Evolutionary conservation across 2,329 filamentous ascomycete species (phyloP), one percentile per base, ranked within the genome.

Genomic region (Pyrenochaeta sp.): DNA sequence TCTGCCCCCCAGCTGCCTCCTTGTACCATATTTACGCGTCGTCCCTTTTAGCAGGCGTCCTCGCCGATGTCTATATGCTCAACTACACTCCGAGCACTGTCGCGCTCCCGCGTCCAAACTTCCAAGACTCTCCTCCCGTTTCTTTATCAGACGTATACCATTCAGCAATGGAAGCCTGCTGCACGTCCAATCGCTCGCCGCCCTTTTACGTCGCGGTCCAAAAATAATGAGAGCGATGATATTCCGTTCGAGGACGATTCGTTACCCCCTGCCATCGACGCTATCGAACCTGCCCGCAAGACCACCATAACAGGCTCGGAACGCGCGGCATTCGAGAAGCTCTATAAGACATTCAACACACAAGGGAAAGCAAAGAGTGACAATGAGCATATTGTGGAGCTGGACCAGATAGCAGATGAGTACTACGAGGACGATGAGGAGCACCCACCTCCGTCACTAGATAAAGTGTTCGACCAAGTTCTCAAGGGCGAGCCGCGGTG

Each of bases 101-200:
- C 59, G 64, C 75, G 63, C 60, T 71, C 54, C 56, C 69, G 50
- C 49, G 55, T 48, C 54, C 55, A 44, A 79, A 46, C 55, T 12
- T 40, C 64, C 6, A 70, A 63, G 52, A 82, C 84, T 6, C 73
- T 86, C 12, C 75, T 87, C 4, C 87, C 88, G 0, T 92, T 92
- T 51, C 80, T 92, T 6, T 92, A 91, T 68, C 87, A 90, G 60
- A 92, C 90, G 4, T 79, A 83, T 54, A 91, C 89, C 0, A 81
- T 89, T 29, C 75, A 79, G 52, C 74, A 76, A 60, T 68, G 76
- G 53, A 61, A 60, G 29, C 48, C 57, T 44, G 40, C 49, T 33
- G 54, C 56, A 37, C 61, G 57, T 40, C 52, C 56, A 45, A 53
- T 58, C 47, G 52, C 58, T 31, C 65, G 60, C 30, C 69, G 68